A percentile compares a stretch with the other conserved stretches of the same genome.
Conservation (phyloP, 2,329 filamentous ascomycete genomes). For the Fusarium austroafricanum region DNA sequence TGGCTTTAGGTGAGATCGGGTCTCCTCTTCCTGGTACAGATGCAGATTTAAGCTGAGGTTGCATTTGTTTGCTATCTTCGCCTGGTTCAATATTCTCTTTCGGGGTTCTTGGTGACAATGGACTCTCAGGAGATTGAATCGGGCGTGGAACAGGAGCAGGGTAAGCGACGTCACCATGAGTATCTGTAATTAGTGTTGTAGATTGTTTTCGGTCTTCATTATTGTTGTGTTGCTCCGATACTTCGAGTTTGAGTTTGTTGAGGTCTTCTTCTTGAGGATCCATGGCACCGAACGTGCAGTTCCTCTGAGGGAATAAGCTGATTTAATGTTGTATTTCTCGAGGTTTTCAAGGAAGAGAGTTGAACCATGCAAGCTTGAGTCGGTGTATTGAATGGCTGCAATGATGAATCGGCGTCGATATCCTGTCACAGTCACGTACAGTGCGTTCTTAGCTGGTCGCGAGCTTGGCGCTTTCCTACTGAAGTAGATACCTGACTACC, state of each 20-base stretch:
- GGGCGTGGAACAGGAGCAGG: conserved; percentile 26
- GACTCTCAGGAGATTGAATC: conserved; percentile 28
- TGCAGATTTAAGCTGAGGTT: conserved; percentile 10
- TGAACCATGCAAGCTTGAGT: background rate
- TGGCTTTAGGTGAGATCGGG: conserved; percentile 5
- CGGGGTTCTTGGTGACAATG: conserved; percentile 18
- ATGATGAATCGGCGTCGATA: conserved; percentile 1
- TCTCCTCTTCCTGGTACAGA: background rate
- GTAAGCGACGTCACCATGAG: conserved; percentile 28
- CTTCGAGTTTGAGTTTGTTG: conserved; percentile 23
- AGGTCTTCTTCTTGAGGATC: conserved; percentile 12
- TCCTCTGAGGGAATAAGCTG: background rate
- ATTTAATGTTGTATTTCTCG: background rate
- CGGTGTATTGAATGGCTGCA: background rate
- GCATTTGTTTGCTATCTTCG: background rate
- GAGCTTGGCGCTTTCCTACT: background rate
- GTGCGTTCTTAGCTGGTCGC: background rate
- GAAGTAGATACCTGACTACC: too few species aligned
- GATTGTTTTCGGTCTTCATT: conserved; percentile 4
- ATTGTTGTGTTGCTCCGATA: conserved; percentile 18
- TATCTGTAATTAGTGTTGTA: conserved; percentile 23
- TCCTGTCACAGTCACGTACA: conserved; percentile 9
- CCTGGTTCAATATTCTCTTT: background rate
- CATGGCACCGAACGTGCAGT: conserved; percentile 13
- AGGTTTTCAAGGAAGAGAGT: background rate